Base-by-base conservation (phyloP, 2,329 filamentous ascomycete genomes). In the Neoscytalidium dimidiatum region DNA sequence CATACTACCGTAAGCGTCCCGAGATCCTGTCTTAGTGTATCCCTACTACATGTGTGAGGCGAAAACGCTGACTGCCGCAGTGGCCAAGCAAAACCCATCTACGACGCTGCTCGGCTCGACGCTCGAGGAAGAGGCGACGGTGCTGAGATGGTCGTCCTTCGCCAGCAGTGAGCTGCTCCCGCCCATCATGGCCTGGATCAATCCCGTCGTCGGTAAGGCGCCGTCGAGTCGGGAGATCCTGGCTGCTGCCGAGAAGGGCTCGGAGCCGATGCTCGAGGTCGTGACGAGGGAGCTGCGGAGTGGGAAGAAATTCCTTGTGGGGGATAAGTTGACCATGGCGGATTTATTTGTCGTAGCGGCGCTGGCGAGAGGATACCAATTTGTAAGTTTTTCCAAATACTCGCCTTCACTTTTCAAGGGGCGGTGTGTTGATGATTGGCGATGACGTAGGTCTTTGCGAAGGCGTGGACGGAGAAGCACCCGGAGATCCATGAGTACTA, bases 1-100 rank as follows among this genome's bases (percentile, higher is more conserved):
- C 76, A 8, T 72, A 72, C 38, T 84, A 82, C 71, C 35, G 53
- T 57, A 17, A 8, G 53, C 29, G 13, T 2, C 5, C 3, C n/a
- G 38, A 11, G 13, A 14, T 41, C 11, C 5, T 9, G 3, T 9
- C 43, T 14, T 28, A 2, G 11, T 23, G 43, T 21, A 1, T 46
- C 17, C 6, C 3, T 1, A 4, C 21, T 28, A 19, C 5, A 8
- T 14, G 6, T 8, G 38, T 17, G 6, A 8, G 1, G n/a, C n/a
- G n/a, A n/a, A n/a, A n/a, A n/a, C n/a, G 46, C 23, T 26, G 48
- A 49, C 26, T 26, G 23, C 4, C 13, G 49, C 35, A 57, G 53
- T 57, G 13, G 53, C 53, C 13, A 57, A 57, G 21, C 35, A 57
- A 41, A 44, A 57, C 23, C 53, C 53, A 1, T 7, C 23, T 0